phyloP scores from a whole-genome alignment of 2,329 filamentous ascomycete genomes.

The Hypoxylon sp. region DNA sequence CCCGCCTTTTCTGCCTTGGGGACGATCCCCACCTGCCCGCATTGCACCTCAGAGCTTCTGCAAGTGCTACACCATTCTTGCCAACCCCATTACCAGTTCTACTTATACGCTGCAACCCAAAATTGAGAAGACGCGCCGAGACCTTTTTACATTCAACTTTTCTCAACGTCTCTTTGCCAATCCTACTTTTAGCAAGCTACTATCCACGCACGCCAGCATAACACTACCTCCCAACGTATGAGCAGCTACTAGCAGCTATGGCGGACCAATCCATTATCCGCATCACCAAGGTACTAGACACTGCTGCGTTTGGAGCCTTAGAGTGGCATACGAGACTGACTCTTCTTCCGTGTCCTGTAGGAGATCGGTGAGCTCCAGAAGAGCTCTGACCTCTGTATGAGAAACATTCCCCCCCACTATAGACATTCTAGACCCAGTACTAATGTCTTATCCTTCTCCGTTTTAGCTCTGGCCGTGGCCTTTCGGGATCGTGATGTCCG shows the following conservation, averaged over 20 bases:
- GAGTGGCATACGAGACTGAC: slow-evolving; percentile 49
- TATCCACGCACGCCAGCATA: not conserved
- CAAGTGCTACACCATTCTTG: slow-evolving; percentile 21
- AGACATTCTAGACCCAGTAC: slow-evolving; percentile 2
- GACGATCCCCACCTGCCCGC: slow-evolving; percentile 26
- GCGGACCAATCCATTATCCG: slow-evolving; percentile 88
- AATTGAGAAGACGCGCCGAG: slow-evolving; percentile 19
- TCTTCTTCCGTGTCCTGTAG: slow-evolving; percentile 53
- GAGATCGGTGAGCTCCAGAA: slow-evolving; percentile 88
- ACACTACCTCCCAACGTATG: slow-evolving; percentile 10
- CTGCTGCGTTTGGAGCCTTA: too few species aligned
- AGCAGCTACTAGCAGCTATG: slow-evolving; percentile 56
- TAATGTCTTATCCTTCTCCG: slow-evolving; percentile 32
- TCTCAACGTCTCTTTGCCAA: slow-evolving; percentile 4
- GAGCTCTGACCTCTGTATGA: slow-evolving; percentile 81
- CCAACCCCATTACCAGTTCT: slow-evolving; percentile 10
- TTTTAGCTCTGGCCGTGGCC: slow-evolving; percentile 81
- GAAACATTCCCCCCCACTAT: slow-evolving; percentile 1
- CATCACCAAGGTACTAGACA: slow-evolving; percentile 84
- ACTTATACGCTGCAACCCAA: slow-evolving; percentile 23
- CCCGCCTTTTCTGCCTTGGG: slow-evolving; percentile 31
- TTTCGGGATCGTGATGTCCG: slow-evolving; percentile 90
- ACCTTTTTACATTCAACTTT: slow-evolving; percentile 15
- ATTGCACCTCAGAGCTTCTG: slow-evolving; percentile 27
- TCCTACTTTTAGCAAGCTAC: not conserved